Base-by-base conservation (phyloP, 1,284 basidiomycete genomes). In the Anthracocystis setariae region DNA sequence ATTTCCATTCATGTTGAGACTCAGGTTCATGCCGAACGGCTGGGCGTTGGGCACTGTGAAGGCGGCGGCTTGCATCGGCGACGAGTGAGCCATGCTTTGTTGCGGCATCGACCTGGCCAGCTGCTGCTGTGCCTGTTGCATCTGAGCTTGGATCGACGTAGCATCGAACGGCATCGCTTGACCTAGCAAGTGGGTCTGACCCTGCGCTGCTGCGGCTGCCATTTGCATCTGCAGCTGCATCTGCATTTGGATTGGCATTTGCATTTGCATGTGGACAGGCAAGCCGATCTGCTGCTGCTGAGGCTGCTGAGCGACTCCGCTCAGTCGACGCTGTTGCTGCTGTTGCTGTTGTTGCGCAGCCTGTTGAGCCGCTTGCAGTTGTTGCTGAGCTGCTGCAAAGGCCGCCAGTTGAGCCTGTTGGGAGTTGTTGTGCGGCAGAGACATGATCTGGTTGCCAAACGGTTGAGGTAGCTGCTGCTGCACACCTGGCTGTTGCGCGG, bases 211-310 rank as follows among this genome's bases (percentile, higher is more conserved):
- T 37, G 67, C 71, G 3, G 71, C 62, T 17, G 66, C 67, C 67
- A 72, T 72, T 37, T 71, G 72, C 62, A 67, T 65, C 39, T 73
- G 67, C 46, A 65, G n/a, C 25, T 74, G 73, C 65, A 74, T 72
- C 25, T 68, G 73, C 73, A 65, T 45, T 46, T 64, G 60, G 23
- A 64, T 72, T 17, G 71, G 64, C 50, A 68, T 59, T 37, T 61
- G 57, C 65, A 69, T 62, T 38, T 68, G 64, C 65, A 69, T 64
- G 13, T 68, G 64, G 32, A 60, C 54, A 1, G 69, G 68, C 48
- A 67, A 44, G 23, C 60, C 64, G 24, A 67, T 55, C 56, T 73
- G 60, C 53, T 72, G 73, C 65, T 73, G 73, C 35, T 68, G 62
- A 39, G 62, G 48, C 47, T 70, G 68, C 20, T 50, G 48, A 20